Base-by-base conservation (phyloP, 106 monocot genomes). In the Triglochin maritima region DNA sequence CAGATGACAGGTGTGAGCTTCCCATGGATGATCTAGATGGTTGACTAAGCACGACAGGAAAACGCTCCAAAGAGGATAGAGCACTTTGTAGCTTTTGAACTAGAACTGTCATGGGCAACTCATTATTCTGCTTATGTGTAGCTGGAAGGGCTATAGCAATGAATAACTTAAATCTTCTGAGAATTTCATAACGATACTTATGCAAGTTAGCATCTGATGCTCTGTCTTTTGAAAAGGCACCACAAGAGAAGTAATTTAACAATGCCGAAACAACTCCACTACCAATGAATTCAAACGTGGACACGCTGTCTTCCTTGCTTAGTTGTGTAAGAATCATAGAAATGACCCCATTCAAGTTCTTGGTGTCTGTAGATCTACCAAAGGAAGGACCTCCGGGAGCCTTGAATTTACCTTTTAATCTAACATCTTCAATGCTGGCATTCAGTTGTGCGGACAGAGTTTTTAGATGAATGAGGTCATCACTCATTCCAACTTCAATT, bases 221-320 rank as follows among this genome's bases (percentile, higher is more conserved):
- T 74, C 70, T 88, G 45, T 98, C 92, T 56, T 81, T 98, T 56
- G 71, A 70, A 77, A 86, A 98, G 62, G 86, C 84, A 57, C 92
- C 98, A 67, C 98, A 98, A 10, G 96, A 91, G 46, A 98, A 79
- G 63, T 98, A 98, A 76, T 86, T 92, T 47, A 98, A 72, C 69
- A 98, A 77, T 6, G 92, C 74, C 47, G 74, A 66, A 65, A 98
- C 88, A 60, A 89, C 91, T 60, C 98, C 98, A 79, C 98, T 98
- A n/a, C 98, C 86, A 77, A 92, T 89, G 64, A 98, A 98, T 79
- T 98, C 98, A 84, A 98, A 98, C 12, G 98, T 98, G 41, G 98
- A 98, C 9, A 98, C 92, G 77, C 98, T 86, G 73, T 98, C 88
- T 46, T 73, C 79, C 84, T 86, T 98, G 60, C 74, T 76, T 63